Conservation (phyloP, 2,329 filamentous ascomycete species). For the Knoxdaviesia proteae region DNA sequence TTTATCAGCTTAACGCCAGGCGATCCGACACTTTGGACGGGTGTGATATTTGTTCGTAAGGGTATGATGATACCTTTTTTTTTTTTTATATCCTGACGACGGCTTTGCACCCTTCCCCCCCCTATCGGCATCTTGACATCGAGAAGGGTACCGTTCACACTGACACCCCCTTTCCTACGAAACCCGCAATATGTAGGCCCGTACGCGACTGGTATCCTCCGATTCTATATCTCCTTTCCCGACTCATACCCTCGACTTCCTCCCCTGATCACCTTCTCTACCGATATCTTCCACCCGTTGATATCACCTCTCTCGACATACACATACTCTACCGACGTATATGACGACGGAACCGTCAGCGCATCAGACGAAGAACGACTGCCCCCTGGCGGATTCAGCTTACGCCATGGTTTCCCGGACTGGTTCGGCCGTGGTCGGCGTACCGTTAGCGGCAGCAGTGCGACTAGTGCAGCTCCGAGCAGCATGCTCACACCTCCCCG, state of each 20-base stretch:
- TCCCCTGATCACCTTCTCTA: slow-evolving; percentile 71
- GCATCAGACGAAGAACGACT: slow-evolving; percentile 66
- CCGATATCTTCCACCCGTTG: slow-evolving; percentile 87
- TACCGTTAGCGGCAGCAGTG: no score
- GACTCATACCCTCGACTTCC: slow-evolving; percentile 58
- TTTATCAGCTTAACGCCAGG: slow-evolving; percentile 71
- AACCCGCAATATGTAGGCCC: slow-evolving; percentile 37
- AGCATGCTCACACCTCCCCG: slow-evolving; percentile 1
- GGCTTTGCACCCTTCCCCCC: not conserved
- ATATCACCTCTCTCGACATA: slow-evolving; percentile 88
- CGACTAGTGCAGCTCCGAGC: slow-evolving; percentile 1
- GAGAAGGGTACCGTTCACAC: no score
- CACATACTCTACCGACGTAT: slow-evolving; percentile 66
- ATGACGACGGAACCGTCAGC: slow-evolving; percentile 57
- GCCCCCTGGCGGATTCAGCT: slow-evolving; percentile 73
- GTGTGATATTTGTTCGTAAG: slow-evolving; percentile 77
- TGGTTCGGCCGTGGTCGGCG: slow-evolving; percentile 45
- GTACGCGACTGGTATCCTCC: slow-evolving; percentile 68
- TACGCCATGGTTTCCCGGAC: slow-evolving; percentile 72
- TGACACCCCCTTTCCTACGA: no score
- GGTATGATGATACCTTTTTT: slow-evolving; percentile 28
- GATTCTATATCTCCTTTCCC: slow-evolving; percentile 80
- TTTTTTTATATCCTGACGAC: not conserved
- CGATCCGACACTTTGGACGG: slow-evolving; percentile 66
- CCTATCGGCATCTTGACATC: no score